Conservation (phyloP, 441 rosid species). For the Dalechampia spathulata region DNA sequence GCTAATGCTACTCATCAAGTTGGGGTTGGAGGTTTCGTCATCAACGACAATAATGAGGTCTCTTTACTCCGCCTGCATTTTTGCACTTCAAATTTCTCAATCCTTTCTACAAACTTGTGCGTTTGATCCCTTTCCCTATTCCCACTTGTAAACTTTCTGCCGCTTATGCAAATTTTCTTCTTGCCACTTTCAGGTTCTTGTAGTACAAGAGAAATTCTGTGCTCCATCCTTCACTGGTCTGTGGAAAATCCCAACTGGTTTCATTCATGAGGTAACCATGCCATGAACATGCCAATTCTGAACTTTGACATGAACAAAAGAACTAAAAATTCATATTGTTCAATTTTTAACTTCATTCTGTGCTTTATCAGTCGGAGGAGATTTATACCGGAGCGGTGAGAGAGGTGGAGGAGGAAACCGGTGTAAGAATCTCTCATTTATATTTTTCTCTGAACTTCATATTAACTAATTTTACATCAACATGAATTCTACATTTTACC, state of each 20-base stretch:
- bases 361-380: slow-evolving; percentile 63
- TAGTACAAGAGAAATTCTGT: slow-evolving; percentile 85
- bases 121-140: too few relatives aligned
- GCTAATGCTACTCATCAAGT: slow-evolving; percentile 95
- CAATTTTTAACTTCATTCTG: not conserved
- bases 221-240: slow-evolving; percentile 48
- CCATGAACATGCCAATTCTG: not conserved
- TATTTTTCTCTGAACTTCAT: not conserved
- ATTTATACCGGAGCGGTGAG: slow-evolving; percentile 75
- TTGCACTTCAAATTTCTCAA: too few relatives aligned
- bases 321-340: not conserved
- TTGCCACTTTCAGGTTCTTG: slow-evolving; percentile 62
- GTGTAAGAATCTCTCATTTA: slow-evolving; percentile 36
- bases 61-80: too few relatives aligned
- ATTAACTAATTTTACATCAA: too few relatives aligned
- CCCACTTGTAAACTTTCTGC: not conserved
- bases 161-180: not conserved
- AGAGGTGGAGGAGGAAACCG: slow-evolving; percentile 98
- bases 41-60: slow-evolving; percentile 75
- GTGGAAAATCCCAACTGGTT: slow-evolving; percentile 97
- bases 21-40: slow-evolving; percentile 91
- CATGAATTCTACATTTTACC: too few relatives aligned
- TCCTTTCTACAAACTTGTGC: too few relatives aligned
- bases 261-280: slow-evolving; percentile 66
- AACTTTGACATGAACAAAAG: not conserved